A percentile compares a stretch with the other conserved stretches of the same genome.
These are phyloP conservation scores for Moricandia moricandioides DNA, from an alignment of 345 rosid genomes.

Conservation along the genomic window DNA sequence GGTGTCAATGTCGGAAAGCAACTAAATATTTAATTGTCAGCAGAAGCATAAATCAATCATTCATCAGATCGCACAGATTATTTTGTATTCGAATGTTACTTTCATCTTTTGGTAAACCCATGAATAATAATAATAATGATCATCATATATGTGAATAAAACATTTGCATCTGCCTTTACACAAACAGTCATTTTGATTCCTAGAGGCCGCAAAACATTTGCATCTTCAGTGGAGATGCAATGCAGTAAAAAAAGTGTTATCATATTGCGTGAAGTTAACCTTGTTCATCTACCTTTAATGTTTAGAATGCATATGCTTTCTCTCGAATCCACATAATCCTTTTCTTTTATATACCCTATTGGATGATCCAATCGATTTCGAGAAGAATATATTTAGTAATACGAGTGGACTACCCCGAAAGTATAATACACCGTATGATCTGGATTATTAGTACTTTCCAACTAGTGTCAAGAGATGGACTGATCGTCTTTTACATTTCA, in stretches of 20 bases:
- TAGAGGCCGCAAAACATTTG: neutral
- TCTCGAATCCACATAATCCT: neutral
- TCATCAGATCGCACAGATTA: neutral
- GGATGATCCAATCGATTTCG: too few relatives aligned
- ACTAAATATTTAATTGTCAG: neutral
- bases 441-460: too few relatives aligned
- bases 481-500: too few relatives aligned
- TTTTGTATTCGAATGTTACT: neutral
- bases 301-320: neutral
- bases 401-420: too few relatives aligned
- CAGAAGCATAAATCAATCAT: neutral
- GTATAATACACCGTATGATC: too few relatives aligned
- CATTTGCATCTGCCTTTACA: too few relatives aligned
- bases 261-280: neutral
- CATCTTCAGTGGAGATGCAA: neutral
- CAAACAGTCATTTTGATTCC: too few relatives aligned
- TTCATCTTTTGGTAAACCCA: neutral
- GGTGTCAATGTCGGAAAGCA: neutral
- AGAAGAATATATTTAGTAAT: too few relatives aligned
- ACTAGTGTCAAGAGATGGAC: too few relatives aligned
- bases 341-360: neutral
- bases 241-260: neutral
- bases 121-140: too few relatives aligned
- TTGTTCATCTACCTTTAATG: neutral
- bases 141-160: too few relatives aligned